Base-by-base conservation (phyloP, 139 green algal species). In the Auxenochlorella pyrenoidosa region DNA sequence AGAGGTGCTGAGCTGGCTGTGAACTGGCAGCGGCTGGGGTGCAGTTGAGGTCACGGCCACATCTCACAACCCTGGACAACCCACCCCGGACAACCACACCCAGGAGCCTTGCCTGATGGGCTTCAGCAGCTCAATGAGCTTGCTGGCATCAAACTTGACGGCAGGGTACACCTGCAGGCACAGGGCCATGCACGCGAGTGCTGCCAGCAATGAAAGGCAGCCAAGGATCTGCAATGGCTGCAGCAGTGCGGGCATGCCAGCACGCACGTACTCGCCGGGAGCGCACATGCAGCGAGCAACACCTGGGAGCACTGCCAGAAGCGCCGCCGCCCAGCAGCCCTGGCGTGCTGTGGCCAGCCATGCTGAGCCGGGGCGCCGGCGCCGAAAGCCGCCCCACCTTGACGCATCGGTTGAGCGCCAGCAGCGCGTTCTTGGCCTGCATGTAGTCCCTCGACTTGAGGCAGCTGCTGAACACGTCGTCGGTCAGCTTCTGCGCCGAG, bases 381-480 rank as follows among this genome's bases (percentile, higher is more conserved):
- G n/a, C n/a, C n/a, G n/a, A n/a, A n/a, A n/a, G n/a, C 59, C 21
- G 59, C 24, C 63, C 0, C 76, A 85, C 85, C 85, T 84, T 84
- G 58, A 88, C 85, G 41, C 85, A 88, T n/a, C 86, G 79, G 78
- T 88, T 91, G 58, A 95, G 87, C 12, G 93, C 83, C 63, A 94
- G 88, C 36, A 95, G 87, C 36, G 89, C 82, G 86, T 94, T 94
- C 81, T 92, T 92, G 59, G 88, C 86, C 71, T 93, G 91, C 87
- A 93, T 91, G 86, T 95, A 93, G 70, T 94, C 90, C 12, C 66
- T 63, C 24, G 47, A 79, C n/a, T 81, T 34, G 34, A 95, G 83
- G 54, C 88, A 89, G 34, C 28, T 72, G 16, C 77, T 65, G 76
- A 95, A 93, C 28, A 82, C 71, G 59, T 92, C 75, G 58, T 88